Conservation (phyloP, 2,329 filamentous ascomycete species). For the Alternaria viburni region DNA sequence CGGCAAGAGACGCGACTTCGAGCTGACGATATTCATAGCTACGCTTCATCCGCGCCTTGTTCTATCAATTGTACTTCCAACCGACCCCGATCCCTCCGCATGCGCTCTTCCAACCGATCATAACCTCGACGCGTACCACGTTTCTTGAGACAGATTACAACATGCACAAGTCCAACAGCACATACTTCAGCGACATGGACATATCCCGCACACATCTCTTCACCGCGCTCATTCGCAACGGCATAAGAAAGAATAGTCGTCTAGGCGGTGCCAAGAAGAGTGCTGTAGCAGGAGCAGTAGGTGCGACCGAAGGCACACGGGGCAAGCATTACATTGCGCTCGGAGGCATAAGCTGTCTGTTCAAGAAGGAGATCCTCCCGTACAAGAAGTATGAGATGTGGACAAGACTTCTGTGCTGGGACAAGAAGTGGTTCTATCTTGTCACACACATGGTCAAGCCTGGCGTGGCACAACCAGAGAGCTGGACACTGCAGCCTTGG, state of each 20-base stretch:
- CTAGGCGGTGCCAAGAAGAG: slow-evolving; percentile 29
- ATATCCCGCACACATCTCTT: slow-evolving; percentile 82
- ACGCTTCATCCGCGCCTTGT: slow-evolving; percentile 54
- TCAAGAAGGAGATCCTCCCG: slow-evolving; percentile 56
- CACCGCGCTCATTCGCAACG: slow-evolving; percentile 58
- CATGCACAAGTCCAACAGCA: slow-evolving; percentile 81
- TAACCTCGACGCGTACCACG: slow-evolving; percentile 70
- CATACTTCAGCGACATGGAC: slow-evolving; percentile 88
- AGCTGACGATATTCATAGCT: slow-evolving; percentile 39
- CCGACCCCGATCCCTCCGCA: slow-evolving; percentile 57
- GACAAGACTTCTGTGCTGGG: slow-evolving; percentile 56
- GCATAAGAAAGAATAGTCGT: slow-evolving; percentile 46
- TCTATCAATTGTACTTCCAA: slow-evolving; percentile 56
- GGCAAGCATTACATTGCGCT: slow-evolving; percentile 51
- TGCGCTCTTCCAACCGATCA: slow-evolving; percentile 75
- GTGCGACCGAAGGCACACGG: slow-evolving; percentile 25
- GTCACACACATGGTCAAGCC: slow-evolving; percentile 57
- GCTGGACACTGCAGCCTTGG: slow-evolving; percentile 57
- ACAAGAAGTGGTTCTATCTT: slow-evolving; percentile 59
- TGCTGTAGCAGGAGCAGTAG: slow-evolving; percentile 20
- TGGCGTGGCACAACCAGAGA: slow-evolving; percentile 50
- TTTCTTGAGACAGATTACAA: slow-evolving; percentile 86
- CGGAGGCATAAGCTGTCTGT: slow-evolving; percentile 56
- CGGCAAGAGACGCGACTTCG: neutral
- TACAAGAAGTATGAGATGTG: slow-evolving; percentile 56